Percentiles rank a stretch among this genome's conserved stretches.
These are phyloP conservation scores for Cyclanthera cordifolia DNA, from an alignment of 306 rosid genomes.

Conservation along the genomic window DNA sequence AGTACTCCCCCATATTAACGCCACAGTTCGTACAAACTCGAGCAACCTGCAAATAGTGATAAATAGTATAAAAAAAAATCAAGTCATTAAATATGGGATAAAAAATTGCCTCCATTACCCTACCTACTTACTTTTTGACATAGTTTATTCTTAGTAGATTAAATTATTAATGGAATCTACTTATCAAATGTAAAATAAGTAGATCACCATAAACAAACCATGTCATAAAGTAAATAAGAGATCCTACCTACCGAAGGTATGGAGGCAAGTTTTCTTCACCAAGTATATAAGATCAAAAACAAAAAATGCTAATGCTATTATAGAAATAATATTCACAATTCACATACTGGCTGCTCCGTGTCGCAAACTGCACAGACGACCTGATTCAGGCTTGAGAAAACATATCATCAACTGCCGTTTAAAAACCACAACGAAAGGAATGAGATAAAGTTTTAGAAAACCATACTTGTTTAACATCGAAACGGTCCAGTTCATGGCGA, in stretches of 20 bases:
- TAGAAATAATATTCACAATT: constrained; percentile 20
- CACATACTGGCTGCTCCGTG: constrained; percentile 85
- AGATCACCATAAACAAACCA: not conserved
- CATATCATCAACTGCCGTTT: not conserved
- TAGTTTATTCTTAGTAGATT: not conserved
- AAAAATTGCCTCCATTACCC: not conserved
- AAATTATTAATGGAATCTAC: not conserved
- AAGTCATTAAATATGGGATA: not conserved
- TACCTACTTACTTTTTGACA: not conserved
- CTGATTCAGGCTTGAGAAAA: constrained; percentile 31
- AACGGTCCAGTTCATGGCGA: constrained; percentile 66
- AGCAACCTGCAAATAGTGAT: constrained; percentile 42
- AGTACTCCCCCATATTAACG: constrained; percentile 86
- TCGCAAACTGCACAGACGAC: constrained; percentile 89
- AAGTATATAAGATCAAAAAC: not conserved
- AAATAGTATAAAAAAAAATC: not conserved
- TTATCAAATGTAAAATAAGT: not conserved
- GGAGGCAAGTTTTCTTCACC: not conserved
- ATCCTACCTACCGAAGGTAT: not conserved
- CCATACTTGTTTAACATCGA: constrained; percentile 59
- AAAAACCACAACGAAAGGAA: constrained; percentile 7
- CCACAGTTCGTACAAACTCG: constrained; percentile 91
- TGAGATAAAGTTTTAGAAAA: not conserved
- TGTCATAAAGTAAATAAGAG: not conserved
- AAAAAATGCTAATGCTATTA: not conserved